Conservation (phyloP, 23 red algal species). For the Agarophyton chilense region DNA sequence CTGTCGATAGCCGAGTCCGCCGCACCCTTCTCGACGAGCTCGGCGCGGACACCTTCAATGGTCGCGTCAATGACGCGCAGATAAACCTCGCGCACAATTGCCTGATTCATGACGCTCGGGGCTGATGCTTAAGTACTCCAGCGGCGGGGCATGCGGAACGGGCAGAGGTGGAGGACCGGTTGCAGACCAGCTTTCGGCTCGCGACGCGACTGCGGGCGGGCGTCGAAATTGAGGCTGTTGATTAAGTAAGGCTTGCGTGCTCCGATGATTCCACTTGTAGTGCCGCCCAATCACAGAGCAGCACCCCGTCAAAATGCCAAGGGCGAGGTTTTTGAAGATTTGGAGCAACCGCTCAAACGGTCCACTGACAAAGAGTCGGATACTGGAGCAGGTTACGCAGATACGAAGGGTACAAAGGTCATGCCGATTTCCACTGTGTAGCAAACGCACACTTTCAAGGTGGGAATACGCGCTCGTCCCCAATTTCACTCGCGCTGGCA, state of each 20-base stretch:
- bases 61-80: conserved; percentile 72
- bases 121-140: conserved; percentile 32
- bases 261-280: background rate
- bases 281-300: conserved; percentile 21
- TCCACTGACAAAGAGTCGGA: too few species aligned
- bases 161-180: conserved; percentile 30
- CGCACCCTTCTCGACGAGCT: conserved; percentile 58
- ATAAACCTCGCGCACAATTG: conserved; percentile 53
- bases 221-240: conserved; percentile 33
- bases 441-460: too few species aligned
- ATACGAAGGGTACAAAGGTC: too few species aligned
- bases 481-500: too few species aligned
- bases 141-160: background rate
- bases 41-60: conserved; percentile 70
- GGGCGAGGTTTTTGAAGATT: background rate
- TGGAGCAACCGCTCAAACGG: conserved; percentile 1
- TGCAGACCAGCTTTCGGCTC: background rate
- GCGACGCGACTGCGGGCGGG: background rate
- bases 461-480: too few species aligned
- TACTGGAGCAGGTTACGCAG: too few species aligned
- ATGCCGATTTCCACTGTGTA: too few species aligned
- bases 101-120: conserved; percentile 62
- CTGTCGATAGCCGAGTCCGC: conserved; percentile 33
- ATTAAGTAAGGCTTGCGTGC: conserved; percentile 11
- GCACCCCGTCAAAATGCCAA: background rate